phyloP scores from a whole-genome alignment of 495 filamentous ascomycete species.

The Annulohypoxylon stygium region DNA sequence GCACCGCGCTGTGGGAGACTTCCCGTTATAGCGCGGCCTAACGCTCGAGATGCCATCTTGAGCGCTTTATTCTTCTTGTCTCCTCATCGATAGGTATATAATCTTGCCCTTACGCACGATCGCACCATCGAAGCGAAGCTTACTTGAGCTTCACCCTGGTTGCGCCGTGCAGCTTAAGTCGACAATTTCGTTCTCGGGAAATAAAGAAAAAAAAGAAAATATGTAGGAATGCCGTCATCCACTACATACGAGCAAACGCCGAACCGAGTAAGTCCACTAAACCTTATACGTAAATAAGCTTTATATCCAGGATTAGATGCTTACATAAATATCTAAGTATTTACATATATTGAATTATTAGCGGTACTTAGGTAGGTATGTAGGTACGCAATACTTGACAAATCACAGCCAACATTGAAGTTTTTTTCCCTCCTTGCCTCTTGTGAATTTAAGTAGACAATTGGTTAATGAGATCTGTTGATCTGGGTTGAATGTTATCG shows the following conservation, averaged over 20 bases:
- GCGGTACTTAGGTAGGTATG: neutral
- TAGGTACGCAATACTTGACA: no score
- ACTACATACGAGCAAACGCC: constrained; percentile 25
- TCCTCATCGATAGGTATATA: constrained; percentile 39
- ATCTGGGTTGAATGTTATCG: no score
- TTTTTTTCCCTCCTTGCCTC: no score
- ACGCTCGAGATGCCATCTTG: constrained; percentile 47
- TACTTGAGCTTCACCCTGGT: constrained; percentile 31
- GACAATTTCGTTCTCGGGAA: constrained; percentile 12
- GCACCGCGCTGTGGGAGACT: constrained; percentile 37
- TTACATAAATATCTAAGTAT: neutral
- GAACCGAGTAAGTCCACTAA: constrained; percentile 26
- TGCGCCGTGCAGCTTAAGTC: constrained; percentile 22
- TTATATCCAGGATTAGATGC: neutral
- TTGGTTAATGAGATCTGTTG: no score
- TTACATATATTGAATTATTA: neutral
- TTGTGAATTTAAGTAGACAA: no score
- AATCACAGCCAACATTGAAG: no score
- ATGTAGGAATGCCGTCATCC: constrained; percentile 46
- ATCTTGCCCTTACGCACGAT: constrained; percentile 26
- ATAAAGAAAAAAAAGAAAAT: constrained; percentile 28
- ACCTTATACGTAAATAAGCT: constrained; percentile 3
- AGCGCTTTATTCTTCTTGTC: constrained; percentile 39
- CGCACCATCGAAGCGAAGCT: constrained; percentile 40
- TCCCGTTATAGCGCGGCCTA: constrained; percentile 42